Evolutionary conservation across 2,329 filamentous ascomycete genomes (phyloP), one percentile per base, ranked within the genome.

Genomic region (Pestalotiopsis sp.): DNA sequence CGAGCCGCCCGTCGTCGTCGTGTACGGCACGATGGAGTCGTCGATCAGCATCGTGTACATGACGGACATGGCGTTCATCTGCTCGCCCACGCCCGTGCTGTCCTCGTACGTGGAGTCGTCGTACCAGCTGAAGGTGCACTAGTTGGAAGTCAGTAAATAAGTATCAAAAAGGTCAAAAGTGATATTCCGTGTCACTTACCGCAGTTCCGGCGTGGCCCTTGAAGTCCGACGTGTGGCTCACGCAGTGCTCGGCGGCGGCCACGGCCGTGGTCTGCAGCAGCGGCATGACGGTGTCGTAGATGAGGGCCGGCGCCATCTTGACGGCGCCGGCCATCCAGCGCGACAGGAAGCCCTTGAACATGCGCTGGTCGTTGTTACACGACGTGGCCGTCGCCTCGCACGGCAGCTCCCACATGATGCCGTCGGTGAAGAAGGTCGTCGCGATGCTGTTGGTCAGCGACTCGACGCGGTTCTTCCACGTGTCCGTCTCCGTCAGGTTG

Each of bases 401-500:
- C n/a, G 87, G 83, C 39, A 83, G 78, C 74, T 90, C 88, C 59
- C 80, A 84, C 79, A 90, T 86, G 74, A 89, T 81, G 59, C 83
- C 74, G 57, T 73, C 69, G 27, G 74, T 81, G 79, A 88, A 88
- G 74, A 88, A 87, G 5, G 75, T 74, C 13, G 72, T 69, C 11
- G 68, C 60, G 0, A 82, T 72, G 9, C 76, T 80, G 14, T 80
- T 78, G 11, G 87, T 74, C 23, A 88, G 80, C 2, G 84, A 82
- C 36, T 83, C 74, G 20, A 86, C 77, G 4, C 80, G 81, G 0
- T 73, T 74, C 68, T 81, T 80, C 87, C 87, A 89, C 20, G 76
- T 76, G 2, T 77, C 71, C 62, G 79, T 77, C 52, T 80, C 78
- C 57, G 80, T 83, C 71, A 77, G 52, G 70, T 83, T 82, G 69